Conservation (phyloP, 345 rosid genomes). For the Salix dunnii region DNA sequence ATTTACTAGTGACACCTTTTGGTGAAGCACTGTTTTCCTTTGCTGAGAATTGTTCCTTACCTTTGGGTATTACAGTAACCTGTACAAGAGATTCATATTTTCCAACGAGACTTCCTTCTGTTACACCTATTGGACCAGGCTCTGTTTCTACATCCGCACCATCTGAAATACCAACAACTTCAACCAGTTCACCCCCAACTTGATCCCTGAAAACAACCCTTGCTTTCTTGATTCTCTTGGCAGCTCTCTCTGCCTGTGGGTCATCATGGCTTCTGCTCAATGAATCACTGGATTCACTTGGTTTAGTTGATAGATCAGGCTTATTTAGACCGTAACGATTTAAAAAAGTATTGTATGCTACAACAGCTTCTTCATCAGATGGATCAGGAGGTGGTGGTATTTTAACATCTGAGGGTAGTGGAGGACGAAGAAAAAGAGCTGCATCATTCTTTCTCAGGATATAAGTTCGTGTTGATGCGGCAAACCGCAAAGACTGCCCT, state of each 20-base stretch:
- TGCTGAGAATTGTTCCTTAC: conserved; percentile 40
- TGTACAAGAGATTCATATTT: conserved; percentile 86
- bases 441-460: conserved; percentile 73
- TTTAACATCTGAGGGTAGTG: conserved; percentile 56
- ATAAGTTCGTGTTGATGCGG: conserved; percentile 87
- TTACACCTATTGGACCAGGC: conserved; percentile 83
- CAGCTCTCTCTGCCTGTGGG: conserved; percentile 35
- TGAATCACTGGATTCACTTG: conserved; percentile 25
- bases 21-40: conserved; percentile 45
- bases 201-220: conserved; percentile 79
- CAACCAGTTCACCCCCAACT: conserved; percentile 81
- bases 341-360: conserved; percentile 73
- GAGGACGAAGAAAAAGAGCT: conserved; percentile 70
- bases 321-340: conserved; percentile 68
- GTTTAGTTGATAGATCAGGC: conserved; percentile 25
- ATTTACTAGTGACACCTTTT: conserved; percentile 62
- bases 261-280: conserved; percentile 23
- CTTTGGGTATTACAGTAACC: conserved; percentile 69
- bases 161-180: conserved; percentile 90
- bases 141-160: conserved; percentile 95
- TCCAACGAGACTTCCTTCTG: conserved; percentile 93
- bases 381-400: conserved; percentile 77
- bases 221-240: conserved; percentile 54
- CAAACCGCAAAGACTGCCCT: conserved; percentile 85
- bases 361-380: conserved; percentile 80